Evolutionary conservation across 257 asterid genomes (phyloP).

Genomic region (Nyctanthes arbortristis): DNA sequence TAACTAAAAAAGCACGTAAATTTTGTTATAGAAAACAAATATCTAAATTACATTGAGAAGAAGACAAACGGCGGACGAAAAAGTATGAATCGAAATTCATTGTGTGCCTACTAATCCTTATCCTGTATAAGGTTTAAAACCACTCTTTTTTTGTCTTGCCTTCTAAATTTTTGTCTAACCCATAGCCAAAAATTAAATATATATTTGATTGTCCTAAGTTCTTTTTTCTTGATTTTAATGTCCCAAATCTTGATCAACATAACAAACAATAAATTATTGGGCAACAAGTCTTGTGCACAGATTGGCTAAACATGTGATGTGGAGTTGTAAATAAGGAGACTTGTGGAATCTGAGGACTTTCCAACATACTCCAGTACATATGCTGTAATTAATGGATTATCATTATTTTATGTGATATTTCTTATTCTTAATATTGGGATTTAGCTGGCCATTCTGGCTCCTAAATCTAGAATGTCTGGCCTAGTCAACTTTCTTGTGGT

Average conservation of each 20-base stretch:
- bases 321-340: conserved; percentile 5
- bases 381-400: conserved; percentile 30
- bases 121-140: conserved; percentile 9
- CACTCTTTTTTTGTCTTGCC: neutral
- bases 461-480: conserved; percentile 24
- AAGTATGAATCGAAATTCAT: no score
- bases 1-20: no score
- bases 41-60: no score
- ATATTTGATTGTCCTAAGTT: no score
- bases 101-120: conserved; percentile 24
- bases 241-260: conserved; percentile 18
- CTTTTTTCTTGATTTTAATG: no score
- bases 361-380: conserved; percentile 32
- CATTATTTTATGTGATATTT: conserved; percentile 18
- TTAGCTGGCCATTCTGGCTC: conserved; percentile 22
- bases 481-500: conserved; percentile 38
- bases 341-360: conserved; percentile 24
- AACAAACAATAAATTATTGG: neutral
- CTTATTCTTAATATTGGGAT: conserved; percentile 11
- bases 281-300: conserved; percentile 14
- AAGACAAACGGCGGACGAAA: no score
- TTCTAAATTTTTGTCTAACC: conserved; percentile 23
- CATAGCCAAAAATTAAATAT: conserved; percentile 12
- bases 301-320: conserved; percentile 31
- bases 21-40: no score